phyloP scores from a whole-genome alignment of 2,329 filamentous ascomycete species.

The Fusarium transvaalense region DNA sequence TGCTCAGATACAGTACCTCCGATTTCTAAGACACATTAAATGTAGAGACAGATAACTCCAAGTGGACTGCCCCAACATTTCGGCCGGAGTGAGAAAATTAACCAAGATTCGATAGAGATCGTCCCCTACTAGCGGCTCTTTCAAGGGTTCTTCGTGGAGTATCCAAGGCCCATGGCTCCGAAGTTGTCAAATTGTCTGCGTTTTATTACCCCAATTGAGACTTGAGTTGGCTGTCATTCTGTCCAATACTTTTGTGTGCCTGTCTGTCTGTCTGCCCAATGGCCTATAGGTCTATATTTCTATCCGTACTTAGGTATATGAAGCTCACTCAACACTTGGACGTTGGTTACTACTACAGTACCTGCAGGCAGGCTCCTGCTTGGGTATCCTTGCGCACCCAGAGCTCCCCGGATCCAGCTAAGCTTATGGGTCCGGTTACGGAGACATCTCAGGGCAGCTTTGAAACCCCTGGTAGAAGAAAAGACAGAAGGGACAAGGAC shows the following conservation, averaged over 20 bases:
- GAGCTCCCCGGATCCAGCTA: conserved; percentile 40
- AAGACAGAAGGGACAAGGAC: conserved; percentile 8
- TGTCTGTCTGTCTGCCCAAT: not conserved
- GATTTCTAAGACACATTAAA: conserved; percentile 11
- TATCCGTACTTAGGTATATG: too few relatives aligned
- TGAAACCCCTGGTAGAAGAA: conserved; percentile 9
- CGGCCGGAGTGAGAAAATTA: conserved; percentile 35
- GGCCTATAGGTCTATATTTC: not conserved
- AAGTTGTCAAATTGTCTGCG: conserved; percentile 1
- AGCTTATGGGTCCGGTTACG: conserved; percentile 33
- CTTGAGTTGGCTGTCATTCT: not conserved
- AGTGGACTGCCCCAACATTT: conserved; percentile 44
- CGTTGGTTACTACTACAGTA: not conserved
- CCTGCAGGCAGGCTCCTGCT: conserved; percentile 23
- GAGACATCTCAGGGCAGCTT: conserved; percentile 13
- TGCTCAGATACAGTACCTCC: conserved; percentile 28
- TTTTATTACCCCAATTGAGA: conserved; percentile 1
- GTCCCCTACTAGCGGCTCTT: conserved; percentile 27
- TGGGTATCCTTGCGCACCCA: conserved; percentile 16
- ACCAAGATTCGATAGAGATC: conserved; percentile 38
- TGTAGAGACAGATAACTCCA: not conserved
- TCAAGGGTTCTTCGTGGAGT: conserved; percentile 22
- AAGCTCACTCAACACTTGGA: conserved; percentile 3
- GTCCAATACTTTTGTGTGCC: not conserved
- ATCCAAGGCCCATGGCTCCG: conserved; percentile 12